Percentiles rank a stretch among this genome's conserved stretches.
Evolutionary conservation across 768 basidiomycete genomes (phyloP).

Genomic region (Chalciporus sphaerocephalus): DNA sequence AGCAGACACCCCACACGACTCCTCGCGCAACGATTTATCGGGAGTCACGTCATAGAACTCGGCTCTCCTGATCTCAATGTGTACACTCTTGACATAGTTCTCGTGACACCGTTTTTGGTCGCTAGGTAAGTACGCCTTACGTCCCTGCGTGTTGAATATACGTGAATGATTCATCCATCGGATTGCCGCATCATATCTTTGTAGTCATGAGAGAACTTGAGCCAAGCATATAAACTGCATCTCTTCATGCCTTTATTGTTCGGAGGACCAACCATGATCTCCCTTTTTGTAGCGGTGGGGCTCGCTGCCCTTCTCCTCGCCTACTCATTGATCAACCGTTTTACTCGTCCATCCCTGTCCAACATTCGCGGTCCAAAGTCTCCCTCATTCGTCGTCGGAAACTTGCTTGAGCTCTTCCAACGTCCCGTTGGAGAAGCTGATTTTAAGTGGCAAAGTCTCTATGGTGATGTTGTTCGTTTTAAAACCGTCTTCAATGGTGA

Average conservation of each 20-base stretch:
- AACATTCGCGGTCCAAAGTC: slow-evolving; percentile 19
- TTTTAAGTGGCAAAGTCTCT: slow-evolving; percentile 29
- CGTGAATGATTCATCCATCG: not conserved
- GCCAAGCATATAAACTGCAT: slow-evolving; percentile 2
- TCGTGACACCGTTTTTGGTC: not conserved
- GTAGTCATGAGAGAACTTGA: no score
- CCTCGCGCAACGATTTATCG: no score
- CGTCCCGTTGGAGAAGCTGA: slow-evolving; percentile 23
- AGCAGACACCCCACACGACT: not conserved
- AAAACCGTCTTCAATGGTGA: slow-evolving; percentile 34
- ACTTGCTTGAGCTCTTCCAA: slow-evolving; percentile 23
- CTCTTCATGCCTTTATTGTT: not conserved
- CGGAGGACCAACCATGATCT: slow-evolving; percentile 9
- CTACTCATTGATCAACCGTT: not conserved
- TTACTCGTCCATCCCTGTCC: slow-evolving; percentile 8
- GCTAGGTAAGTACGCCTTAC: not conserved
- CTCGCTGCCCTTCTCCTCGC: slow-evolving; percentile 8
- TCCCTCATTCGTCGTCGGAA: slow-evolving; percentile 22
- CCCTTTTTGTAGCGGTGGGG: not conserved
- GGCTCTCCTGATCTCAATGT: no score
- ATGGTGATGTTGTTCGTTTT: slow-evolving; percentile 29
- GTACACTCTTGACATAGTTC: not conserved
- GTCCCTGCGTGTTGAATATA: no score
- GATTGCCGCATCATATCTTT: not conserved
- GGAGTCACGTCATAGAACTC: no score